Evolutionary conservation across 495 filamentous ascomycete species (phyloP), one percentile per base, ranked within the genome.

Genomic region (Penicillium maclennaniae): DNA sequence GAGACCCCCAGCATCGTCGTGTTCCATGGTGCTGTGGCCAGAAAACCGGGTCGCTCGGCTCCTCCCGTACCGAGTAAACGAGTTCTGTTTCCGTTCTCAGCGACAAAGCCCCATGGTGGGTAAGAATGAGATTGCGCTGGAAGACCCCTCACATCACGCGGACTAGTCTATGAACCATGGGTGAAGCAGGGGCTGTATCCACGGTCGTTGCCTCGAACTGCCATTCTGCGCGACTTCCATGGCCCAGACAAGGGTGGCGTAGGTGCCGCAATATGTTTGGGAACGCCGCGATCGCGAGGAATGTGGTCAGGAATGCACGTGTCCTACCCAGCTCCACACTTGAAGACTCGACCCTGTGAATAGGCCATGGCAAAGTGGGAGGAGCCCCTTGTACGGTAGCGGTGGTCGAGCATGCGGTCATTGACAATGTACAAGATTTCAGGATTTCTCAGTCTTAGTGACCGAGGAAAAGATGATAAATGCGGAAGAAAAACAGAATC

Each of bases 291-390:
- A 59, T 55, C 34, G 34, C 56, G 46, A 51, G 16, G 56, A 59
- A 59, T 59, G 56, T 28, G 25, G 56, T 15, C 20, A 23, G 47
- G 56, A 59, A 58, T 58, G 55, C 55, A 58, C 50, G 50, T 53
- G 55, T 58, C 50, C 55, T 58, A 53, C 55, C 21, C 23, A 16
- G 25, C 39, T 49, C 50, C 50, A 53, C 50, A 39, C 16, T n/a
- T 40, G 49, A 28, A 41, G 12, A 38, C 31, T 44, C 12, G 7
- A 12, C 20, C n/a, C 36, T 3, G 20, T 51, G 6, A 17, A 51
- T 12, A 34, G 31, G 31, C 4, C 8, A 12, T 14, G 31, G 2
- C 23, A 23, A 23, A 2, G 2, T 2, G 23, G 23, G 5, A 2
- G 23, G 23, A 2, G 23, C 2, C 5, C 5, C 5, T 5, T 23